Evolutionary conservation across 768 basidiomycete genomes (phyloP), one percentile per base, ranked within the genome.

Genomic region (Leccinum subtestaceum): DNA sequence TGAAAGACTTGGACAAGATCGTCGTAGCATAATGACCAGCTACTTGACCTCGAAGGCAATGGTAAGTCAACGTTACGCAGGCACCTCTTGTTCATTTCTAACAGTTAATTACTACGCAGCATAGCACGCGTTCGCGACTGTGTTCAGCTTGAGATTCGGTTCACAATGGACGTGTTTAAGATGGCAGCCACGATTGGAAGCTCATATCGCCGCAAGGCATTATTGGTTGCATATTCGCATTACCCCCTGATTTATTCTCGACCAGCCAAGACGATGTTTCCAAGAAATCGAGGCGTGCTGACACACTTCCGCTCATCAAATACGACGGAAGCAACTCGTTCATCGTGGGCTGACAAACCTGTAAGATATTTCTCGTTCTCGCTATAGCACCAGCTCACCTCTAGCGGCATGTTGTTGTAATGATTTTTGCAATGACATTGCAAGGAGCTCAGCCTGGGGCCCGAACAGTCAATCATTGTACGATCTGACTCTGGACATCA

Each of bases 391-490:
- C 8, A 32, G 10, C 48, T 59, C 27, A 54, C 31, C 5, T 4
- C 19, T 12, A 34, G 12, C 34, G 34, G 34, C 49, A 57, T 25
- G 9, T 8, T 25, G 11, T 6, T 52, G 75, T 76, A 66, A 68
- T 29, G 75, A 78, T 55, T 48, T 76, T 76, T 48, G 55, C 77
- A 11, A 58, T 61, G 74, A 25, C 75, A 9, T 63, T 76, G 29
- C 68, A 71, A 10, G 68, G 62, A 6, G 67, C 69, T 1, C 36
- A 60, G 12, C 34, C 34, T 34, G 1, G 57, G 59, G 34, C 25
- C 60, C 32, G 57, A 70, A 23, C n/a, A 56, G 31, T 23, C 64
- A 5, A n/a, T 34, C 34, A 34, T 34, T 55, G 4, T 49, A 57
- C 19, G 23, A 75, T 67, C 52, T 78, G 64, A 43, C 58, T 1